Base-by-base conservation (phyloP, 331 rosid genomes). In the Stylosanthes scabra region DNA sequence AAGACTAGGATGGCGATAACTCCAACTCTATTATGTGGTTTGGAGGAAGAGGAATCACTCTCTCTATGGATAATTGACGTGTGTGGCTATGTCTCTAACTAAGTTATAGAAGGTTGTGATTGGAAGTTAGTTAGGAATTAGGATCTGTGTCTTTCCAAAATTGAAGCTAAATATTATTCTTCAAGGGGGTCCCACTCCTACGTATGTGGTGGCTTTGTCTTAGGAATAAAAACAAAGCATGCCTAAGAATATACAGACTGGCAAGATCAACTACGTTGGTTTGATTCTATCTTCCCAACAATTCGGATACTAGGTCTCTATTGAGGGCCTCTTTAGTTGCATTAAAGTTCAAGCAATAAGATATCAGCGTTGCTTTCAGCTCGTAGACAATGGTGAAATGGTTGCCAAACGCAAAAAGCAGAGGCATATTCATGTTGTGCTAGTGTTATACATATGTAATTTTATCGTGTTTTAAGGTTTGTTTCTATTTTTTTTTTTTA, bases 11-110 rank as follows among this genome's bases (percentile, higher is more conserved):
- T 41, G 16, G 47, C 8, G 46, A 39, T 45, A 42, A 54, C 29
- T 74, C 54, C 79, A 73, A 56, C 69, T 59, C 56, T 63, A 84
- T 80, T 82, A 83, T 83, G 89, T 70, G 68, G 74, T 71, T 83
- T 65, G 58, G 72, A 5, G 57, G 74, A 75, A 76, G 72, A 5
- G 57, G 74, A 75, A 76, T 47, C 64, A 51, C n/a, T 70, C 80
- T 82, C 56, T 72, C 80, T 82, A 50, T 72, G 73, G 70, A 52
- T 20, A 12, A 50, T 49, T 63, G 86, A 75, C 82, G 79, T 83
- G 86, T n/a, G 59, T 70, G 69, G 75, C 77, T 54, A 12, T 76
- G 69, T 66, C 80, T 63, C 65, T 51, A 10, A 41, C 11, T 10
- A 60, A 44, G 11, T 65, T 74, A 63, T 54, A 46, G 45, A 74